These are phyloP conservation scores for Tetrahymena borealis DNA, from an alignment of 73 alveolate species.

Conservation along the genomic window DNA sequence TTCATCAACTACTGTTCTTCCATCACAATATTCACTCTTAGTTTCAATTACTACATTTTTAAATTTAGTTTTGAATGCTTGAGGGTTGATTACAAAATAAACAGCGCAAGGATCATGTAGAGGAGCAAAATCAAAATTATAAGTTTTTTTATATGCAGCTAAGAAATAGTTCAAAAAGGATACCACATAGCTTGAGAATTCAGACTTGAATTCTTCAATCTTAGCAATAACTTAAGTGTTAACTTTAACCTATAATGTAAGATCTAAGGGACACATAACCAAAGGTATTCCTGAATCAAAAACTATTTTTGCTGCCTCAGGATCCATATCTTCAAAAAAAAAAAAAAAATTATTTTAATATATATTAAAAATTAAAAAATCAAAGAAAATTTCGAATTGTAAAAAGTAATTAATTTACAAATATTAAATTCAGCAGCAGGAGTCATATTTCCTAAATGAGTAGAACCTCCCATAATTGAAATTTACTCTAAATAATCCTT, in stretches of 20 bases:
- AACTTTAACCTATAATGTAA: neutral
- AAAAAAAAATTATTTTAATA: no score
- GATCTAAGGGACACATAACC: neutral
- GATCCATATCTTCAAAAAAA: neutral
- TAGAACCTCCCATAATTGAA: conserved; percentile 33
- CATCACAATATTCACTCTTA: neutral
- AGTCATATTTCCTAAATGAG: conserved; percentile 24
- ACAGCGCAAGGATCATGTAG: neutral
- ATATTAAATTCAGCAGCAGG: conserved; percentile 36
- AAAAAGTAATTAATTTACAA: neutral
- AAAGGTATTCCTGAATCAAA: neutral
- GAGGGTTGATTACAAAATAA: neutral
- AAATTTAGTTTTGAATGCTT: neutral
- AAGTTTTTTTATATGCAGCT: neutral
- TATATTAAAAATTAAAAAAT: neutral
- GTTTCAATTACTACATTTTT: neutral
- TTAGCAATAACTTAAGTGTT: neutral
- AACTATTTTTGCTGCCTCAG: neutral
- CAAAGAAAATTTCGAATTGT: neutral
- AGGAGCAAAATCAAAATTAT: neutral
- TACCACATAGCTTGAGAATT: neutral
- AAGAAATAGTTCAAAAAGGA: neutral
- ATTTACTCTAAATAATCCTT: conserved; percentile 1
- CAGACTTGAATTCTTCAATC: neutral
- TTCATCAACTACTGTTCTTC: neutral